Conservation (phyloP, 495 filamentous ascomycete genomes). For the Penicillium coprophilum region DNA sequence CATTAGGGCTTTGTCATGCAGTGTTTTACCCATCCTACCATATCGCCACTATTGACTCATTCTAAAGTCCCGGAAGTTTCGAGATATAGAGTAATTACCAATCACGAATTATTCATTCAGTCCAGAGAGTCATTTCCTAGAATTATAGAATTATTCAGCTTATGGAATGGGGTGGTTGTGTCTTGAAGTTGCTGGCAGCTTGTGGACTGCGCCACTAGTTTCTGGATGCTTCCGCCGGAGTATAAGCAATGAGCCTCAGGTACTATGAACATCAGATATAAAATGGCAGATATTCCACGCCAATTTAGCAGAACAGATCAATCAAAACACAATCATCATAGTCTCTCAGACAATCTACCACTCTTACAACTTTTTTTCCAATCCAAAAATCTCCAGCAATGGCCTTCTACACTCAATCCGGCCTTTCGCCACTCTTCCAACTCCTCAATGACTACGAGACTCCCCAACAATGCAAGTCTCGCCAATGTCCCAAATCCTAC, state of each 20-base stretch:
- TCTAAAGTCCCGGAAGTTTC: slow-evolving; percentile 8
- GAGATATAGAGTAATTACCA: background rate
- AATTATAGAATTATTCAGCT: background rate
- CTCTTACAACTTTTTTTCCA: background rate
- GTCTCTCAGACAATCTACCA: background rate
- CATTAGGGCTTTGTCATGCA: background rate
- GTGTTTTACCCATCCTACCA: background rate
- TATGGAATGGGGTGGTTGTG: background rate
- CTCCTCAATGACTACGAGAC: slow-evolving; percentile 74
- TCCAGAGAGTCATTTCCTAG: slow-evolving; percentile 3
- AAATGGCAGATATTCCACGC: background rate
- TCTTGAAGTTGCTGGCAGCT: slow-evolving; percentile 8
- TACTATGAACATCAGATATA: slow-evolving; percentile 6
- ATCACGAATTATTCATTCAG: background rate
- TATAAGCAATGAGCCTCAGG: slow-evolving; percentile 1
- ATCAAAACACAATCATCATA: slow-evolving; percentile 2
- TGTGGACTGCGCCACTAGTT: slow-evolving; percentile 15
- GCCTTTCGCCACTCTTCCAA: slow-evolving; percentile 69
- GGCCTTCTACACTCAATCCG: slow-evolving; percentile 61
- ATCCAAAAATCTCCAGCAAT: slow-evolving; percentile 44
- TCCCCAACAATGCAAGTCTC: slow-evolving; percentile 32
- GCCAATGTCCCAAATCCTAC: slow-evolving; percentile 1
- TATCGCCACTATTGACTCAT: background rate
- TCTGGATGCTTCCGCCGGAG: slow-evolving; percentile 23
- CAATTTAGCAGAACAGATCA: background rate